Percentiles rank a stretch among this genome's conserved stretches.
Evolutionary conservation across 2,329 filamentous ascomycete genomes (phyloP).

Genomic region (Fusarium brevicatenulatum): DNA sequence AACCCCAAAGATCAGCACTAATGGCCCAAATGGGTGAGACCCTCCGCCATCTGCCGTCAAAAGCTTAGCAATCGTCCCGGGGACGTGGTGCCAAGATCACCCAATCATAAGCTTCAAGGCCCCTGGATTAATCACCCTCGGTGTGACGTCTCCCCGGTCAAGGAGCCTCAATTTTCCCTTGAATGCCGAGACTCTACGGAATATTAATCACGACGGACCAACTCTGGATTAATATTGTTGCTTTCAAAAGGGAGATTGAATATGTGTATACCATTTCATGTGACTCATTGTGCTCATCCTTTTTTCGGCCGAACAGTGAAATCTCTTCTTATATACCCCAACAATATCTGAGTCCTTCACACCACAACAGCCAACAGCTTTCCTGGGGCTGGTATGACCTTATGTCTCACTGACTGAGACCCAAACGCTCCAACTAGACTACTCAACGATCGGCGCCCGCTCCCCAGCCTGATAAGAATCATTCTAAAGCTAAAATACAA

Average conservation of each 20-base stretch:
- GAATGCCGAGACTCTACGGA: not conserved
- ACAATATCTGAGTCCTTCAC: not conserved
- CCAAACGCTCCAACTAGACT: not conserved
- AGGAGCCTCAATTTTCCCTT: conserved; percentile 5
- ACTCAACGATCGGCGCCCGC: conserved; percentile 12
- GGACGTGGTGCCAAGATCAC: not conserved
- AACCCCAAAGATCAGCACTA: conserved; percentile 34
- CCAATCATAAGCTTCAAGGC: conserved; percentile 20
- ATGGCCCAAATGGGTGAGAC: not conserved
- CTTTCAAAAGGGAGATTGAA: not conserved
- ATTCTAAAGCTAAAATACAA: conserved; percentile 1
- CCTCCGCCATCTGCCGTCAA: not conserved
- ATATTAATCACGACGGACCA: not conserved
- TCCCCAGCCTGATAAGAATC: conserved; percentile 2
- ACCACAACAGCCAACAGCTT: not conserved
- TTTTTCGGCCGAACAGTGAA: not conserved
- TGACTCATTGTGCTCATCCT: conserved; percentile 10
- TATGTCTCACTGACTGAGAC: conserved; percentile 6
- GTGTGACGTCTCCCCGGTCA: conserved; percentile 27
- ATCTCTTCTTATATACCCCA: not conserved
- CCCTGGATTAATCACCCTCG: conserved; percentile 41
- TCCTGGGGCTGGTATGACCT: not conserved
- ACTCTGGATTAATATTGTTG: not conserved
- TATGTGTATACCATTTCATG: not conserved
- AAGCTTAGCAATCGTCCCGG: conserved; percentile 38